Conservation (phyloP, 805 yeast species). For the Jamesozyma jinghongensis region DNA sequence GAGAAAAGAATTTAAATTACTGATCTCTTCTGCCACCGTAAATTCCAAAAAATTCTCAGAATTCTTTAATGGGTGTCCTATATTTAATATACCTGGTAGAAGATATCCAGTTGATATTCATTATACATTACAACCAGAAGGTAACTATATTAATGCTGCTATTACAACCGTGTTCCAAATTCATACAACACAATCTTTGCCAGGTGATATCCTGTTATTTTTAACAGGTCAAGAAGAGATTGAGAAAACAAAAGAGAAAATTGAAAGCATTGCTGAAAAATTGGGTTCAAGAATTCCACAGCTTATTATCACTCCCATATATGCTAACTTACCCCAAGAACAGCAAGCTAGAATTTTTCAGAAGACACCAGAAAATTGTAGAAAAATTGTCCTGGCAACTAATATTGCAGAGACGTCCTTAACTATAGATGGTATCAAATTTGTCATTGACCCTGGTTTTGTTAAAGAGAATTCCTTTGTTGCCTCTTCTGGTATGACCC, state of each 20-base stretch:
- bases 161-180: constrained; percentile 81
- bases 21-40: constrained; percentile 91
- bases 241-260: constrained; percentile 65
- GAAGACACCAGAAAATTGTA: constrained; percentile 65
- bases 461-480: constrained; percentile 87
- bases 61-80: constrained; percentile 77
- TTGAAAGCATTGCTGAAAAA: constrained; percentile 54
- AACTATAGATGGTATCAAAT: constrained; percentile 92
- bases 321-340: constrained; percentile 84
- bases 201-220: constrained; percentile 84
- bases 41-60: constrained; percentile 80
- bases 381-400: constrained; percentile 90
- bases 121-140: constrained; percentile 80
- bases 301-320: constrained; percentile 73
- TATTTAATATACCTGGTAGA: constrained; percentile 84
- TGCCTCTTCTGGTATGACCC: constrained; percentile 81
- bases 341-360: constrained; percentile 75
- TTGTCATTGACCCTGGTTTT: constrained; percentile 91
- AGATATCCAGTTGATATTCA: constrained; percentile 84
- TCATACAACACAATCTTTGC: constrained; percentile 48
- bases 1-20: constrained; percentile 61
- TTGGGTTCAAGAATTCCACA: constrained; percentile 54
- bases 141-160: constrained; percentile 85
- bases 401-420: constrained; percentile 96
- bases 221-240: constrained; percentile 96